These are phyloP conservation scores for Microsporum audouinii DNA, from an alignment of 2,329 filamentous ascomycete genomes.

Conservation along the genomic window DNA sequence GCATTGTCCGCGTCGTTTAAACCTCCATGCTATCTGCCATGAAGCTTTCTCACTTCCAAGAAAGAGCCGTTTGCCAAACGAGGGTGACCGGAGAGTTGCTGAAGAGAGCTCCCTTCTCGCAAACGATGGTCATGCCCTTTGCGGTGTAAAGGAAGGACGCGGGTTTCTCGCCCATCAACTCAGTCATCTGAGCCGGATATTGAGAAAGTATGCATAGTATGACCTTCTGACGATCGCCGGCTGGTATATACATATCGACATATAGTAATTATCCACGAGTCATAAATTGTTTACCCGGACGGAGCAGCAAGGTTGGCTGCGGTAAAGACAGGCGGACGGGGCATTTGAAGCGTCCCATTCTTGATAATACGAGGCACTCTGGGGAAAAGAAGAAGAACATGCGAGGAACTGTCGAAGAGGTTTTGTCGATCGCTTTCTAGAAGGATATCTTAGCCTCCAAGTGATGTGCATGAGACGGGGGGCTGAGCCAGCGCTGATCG, in stretches of 20 bases:
- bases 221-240: neutral
- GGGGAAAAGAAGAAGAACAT: neutral
- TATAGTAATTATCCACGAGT: neutral
- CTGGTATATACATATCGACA: neutral
- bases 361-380: neutral
- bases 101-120: too few relatives aligned
- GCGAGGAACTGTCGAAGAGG: neutral
- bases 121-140: too few relatives aligned
- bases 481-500: neutral
- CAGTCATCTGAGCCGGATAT: neutral
- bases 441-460: neutral
- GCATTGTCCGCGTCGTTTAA: neutral
- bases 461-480: neutral
- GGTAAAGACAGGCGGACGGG: neutral
- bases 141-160: neutral
- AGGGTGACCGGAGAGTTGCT: too few relatives aligned
- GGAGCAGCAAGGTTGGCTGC: neutral
- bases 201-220: neutral
- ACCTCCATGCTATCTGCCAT: neutral
- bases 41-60: neutral
- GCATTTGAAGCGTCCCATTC: neutral
- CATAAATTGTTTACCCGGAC: neutral
- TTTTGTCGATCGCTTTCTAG: constrained; percentile 1
- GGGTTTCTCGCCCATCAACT: neutral
- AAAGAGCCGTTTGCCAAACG: too few relatives aligned